phyloP scores from a whole-genome alignment of 78 protist genomes.

The Protostelium mycophagum region DNA sequence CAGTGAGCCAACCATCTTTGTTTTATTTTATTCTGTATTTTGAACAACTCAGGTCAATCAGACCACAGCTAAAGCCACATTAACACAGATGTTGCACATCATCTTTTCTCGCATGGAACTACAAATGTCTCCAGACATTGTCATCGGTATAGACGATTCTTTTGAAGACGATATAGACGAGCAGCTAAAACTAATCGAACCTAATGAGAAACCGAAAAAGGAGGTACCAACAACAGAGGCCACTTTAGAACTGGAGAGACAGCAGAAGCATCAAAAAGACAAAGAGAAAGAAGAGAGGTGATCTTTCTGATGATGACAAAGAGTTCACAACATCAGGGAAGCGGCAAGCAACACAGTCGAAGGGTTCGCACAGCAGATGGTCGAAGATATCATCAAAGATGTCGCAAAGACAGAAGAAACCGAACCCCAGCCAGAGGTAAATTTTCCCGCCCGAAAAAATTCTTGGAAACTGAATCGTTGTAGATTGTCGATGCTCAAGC shows the following conservation, averaged over 20 bases:
- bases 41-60: slow-evolving; percentile 7
- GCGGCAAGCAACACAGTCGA: neutral
- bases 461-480: neutral
- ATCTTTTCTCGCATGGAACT: slow-evolving; percentile 21
- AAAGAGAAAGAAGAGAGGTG: neutral
- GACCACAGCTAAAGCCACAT: slow-evolving; percentile 34
- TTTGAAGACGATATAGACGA: neutral
- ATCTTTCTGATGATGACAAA: too few relatives aligned
- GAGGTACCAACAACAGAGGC: neutral
- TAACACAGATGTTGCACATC: slow-evolving; percentile 51
- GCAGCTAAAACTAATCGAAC: neutral
- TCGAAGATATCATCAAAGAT: neutral
- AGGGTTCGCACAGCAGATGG: neutral
- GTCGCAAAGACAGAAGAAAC: neutral
- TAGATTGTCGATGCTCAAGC: neutral
- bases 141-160: neutral
- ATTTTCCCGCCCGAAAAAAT: neutral
- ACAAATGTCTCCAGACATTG: slow-evolving; percentile 9
- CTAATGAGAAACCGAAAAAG: neutral
- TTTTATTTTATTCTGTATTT: neutral
- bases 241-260: neutral
- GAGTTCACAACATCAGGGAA: too few relatives aligned
- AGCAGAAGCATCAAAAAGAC: neutral
- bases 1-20: neutral
- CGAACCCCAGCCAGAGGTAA: neutral